Evolutionary conservation across 2,329 filamentous ascomycete genomes (phyloP), one percentile per base, ranked within the genome.

Genomic region (Colletotrichum melonis): DNA sequence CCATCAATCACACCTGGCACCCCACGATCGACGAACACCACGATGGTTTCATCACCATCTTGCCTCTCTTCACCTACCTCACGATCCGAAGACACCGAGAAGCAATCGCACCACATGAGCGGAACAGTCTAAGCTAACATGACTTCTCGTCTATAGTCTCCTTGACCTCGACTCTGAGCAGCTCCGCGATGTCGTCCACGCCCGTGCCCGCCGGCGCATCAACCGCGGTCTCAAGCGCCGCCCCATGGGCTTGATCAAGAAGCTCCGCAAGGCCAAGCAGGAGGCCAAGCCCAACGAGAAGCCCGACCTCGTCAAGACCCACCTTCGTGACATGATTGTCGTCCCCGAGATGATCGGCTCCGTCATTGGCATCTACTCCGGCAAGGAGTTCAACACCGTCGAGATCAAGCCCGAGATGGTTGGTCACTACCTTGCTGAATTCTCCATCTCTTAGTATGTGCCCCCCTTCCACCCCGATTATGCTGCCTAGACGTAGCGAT

Each of bases 381-480:
- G 97, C 86, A 99, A 99, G 93, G 95, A 98, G 89, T 99, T 99
- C 94, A 99, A 99, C 93, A 96, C 98, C 92, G 95, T 99, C 82
- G 97, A 99, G 89, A 97, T 99, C 90, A 98, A 98, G 93, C 97
- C 97, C 82, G 97, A 99, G 92, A 99, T 99, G 97, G 97, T 99
- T 88, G 97, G 97, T 86, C 96, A 98, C 91, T 98, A 98, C 92
- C 91, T 99, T 80, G 97, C 91, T 84, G 97, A 99, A 90, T 99
- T 99, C 92, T 98, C 95, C 80, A 99, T 99, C 90, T 97, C 96
- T 90, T 99, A 99, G 95, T 97, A 94, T 82, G 94, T 95, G 78
- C 65, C 35, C 56, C 32, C 30, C 24, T 32, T 6, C 14, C 28
- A 28, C 2, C 2, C 32, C 32, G 32, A 35, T 35, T 8, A 62